Evolutionary conservation across 2,329 filamentous ascomycete genomes (phyloP).

Genomic region (Microcyclospora tardicrescens): DNA sequence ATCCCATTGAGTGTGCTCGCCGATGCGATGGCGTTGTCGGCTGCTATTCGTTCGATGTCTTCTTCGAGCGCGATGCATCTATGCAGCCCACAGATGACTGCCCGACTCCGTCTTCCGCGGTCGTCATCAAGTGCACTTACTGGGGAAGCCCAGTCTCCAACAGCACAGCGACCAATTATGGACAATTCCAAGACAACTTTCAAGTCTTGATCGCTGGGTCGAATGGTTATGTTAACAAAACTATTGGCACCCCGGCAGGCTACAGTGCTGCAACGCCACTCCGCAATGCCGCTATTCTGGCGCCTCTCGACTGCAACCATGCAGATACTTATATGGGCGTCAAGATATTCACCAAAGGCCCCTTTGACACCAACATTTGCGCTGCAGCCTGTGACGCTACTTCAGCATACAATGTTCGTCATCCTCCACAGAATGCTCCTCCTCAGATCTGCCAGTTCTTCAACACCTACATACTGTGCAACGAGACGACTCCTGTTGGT

Average conservation of each 20-base stretch:
- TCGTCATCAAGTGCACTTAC: conserved; percentile 23
- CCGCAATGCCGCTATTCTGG: conserved; percentile 18
- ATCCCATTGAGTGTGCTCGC: conserved; percentile 15
- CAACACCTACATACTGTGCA: conserved; percentile 23
- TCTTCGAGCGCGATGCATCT: conserved; percentile 21
- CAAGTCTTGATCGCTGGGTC: conserved; percentile 12
- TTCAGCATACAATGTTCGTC: conserved; percentile 12
- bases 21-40: conserved; percentile 10
- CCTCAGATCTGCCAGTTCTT: conserved; percentile 22
- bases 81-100: conserved; percentile 19
- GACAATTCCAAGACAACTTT: conserved; percentile 11
- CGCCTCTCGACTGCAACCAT: conserved; percentile 19
- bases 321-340: conserved; percentile 15
- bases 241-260: conserved; percentile 14
- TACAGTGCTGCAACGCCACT: conserved; percentile 10
- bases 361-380: conserved; percentile 13
- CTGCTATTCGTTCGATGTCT: conserved; percentile 15
- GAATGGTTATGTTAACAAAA: conserved; percentile 17
- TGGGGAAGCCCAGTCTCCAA: conserved; percentile 17
- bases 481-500: conserved; percentile 10
- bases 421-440: conserved; percentile 9
- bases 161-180: conserved; percentile 11
- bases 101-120: conserved; percentile 21
- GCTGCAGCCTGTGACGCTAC: conserved; percentile 14
- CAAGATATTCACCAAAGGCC: conserved; percentile 9